These are phyloP conservation scores for Gaultheria prostrata DNA, from an alignment of 148 eudicot genomes.

Conservation along the genomic window DNA sequence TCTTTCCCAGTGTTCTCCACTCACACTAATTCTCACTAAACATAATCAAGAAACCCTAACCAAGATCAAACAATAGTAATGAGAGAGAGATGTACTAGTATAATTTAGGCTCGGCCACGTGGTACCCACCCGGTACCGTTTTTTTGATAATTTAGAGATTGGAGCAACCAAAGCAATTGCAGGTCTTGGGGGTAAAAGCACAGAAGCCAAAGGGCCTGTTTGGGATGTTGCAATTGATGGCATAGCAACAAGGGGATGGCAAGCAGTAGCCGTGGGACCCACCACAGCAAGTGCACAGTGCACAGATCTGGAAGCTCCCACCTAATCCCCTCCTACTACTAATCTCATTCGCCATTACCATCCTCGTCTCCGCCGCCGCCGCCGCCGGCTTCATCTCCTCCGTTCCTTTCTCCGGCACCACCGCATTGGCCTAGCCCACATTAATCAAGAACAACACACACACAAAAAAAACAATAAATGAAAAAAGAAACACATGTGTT, in stretches of 20 bases:
- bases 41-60: background rate
- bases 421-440: slow-evolving; percentile 39
- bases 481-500: background rate
- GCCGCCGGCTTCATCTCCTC: slow-evolving; percentile 19
- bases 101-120: too few species aligned
- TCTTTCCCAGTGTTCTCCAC: background rate
- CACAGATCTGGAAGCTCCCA: slow-evolving; percentile 83
- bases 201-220: slow-evolving; percentile 94
- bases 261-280: slow-evolving; percentile 66
- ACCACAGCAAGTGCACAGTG: slow-evolving; percentile 86
- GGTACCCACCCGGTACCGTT: too few species aligned
- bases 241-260: slow-evolving; percentile 93
- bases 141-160: background rate
- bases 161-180: slow-evolving; percentile 95
- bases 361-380: slow-evolving; percentile 50
- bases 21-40: background rate
- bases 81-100: background rate
- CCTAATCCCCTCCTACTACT: slow-evolving; percentile 69
- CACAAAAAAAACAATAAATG: slow-evolving; percentile 3
- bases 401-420: slow-evolving; percentile 18
- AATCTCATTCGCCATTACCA: slow-evolving; percentile 53
- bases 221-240: slow-evolving; percentile 95
- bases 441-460: slow-evolving; percentile 11
- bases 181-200: slow-evolving; percentile 81
- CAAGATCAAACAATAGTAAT: background rate